Percentiles rank a stretch among this genome's conserved stretches.
phyloP scores from a whole-genome alignment of 2,329 filamentous ascomycete species.

The Penicillium sp. region DNA sequence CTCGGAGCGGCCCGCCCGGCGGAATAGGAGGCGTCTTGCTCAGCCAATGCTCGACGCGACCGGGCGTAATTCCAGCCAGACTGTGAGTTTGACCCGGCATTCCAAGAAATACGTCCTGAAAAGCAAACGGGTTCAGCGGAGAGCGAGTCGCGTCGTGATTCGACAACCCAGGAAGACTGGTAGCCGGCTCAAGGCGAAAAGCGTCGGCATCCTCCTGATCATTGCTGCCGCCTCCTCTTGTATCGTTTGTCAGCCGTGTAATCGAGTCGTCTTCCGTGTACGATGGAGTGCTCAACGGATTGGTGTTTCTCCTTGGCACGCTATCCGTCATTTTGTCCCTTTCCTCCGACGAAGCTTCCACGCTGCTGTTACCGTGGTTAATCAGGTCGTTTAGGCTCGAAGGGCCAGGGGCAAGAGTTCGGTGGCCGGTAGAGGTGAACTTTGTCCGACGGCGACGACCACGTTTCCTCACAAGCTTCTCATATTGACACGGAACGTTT shows the following conservation, averaged over 20 bases:
- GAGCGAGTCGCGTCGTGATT: neutral
- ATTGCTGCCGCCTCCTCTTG: slow-evolving; percentile 1
- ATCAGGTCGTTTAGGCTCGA: slow-evolving; percentile 4
- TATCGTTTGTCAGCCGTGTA: neutral
- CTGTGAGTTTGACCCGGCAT: neutral
- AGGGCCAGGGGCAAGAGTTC: slow-evolving; percentile 12
- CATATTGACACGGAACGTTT: slow-evolving; percentile 13
- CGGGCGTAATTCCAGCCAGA: slow-evolving; percentile 3
- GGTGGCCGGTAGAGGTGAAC: slow-evolving; percentile 1
- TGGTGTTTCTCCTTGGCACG: slow-evolving; percentile 3
- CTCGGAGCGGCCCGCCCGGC: neutral
- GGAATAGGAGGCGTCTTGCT: slow-evolving; percentile 4
- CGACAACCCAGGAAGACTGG: neutral
- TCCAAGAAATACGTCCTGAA: neutral
- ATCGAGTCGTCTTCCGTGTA: slow-evolving; percentile 17
- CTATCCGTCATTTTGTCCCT: neutral
- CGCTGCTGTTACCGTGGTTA: neutral
- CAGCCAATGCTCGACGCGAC: slow-evolving; percentile 16
- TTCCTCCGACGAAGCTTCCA: neutral
- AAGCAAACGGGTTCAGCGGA: neutral
- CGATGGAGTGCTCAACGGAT: slow-evolving; percentile 10
- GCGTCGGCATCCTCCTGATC: slow-evolving; percentile 1
- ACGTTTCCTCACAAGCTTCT: slow-evolving; percentile 15
- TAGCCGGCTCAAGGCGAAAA: neutral
- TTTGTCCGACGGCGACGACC: slow-evolving; percentile 14